Evolutionary conservation across 208 protist genomes (phyloP), one percentile per base, ranked within the genome.

Genomic region (Trypanosoma cruzi): DNA sequence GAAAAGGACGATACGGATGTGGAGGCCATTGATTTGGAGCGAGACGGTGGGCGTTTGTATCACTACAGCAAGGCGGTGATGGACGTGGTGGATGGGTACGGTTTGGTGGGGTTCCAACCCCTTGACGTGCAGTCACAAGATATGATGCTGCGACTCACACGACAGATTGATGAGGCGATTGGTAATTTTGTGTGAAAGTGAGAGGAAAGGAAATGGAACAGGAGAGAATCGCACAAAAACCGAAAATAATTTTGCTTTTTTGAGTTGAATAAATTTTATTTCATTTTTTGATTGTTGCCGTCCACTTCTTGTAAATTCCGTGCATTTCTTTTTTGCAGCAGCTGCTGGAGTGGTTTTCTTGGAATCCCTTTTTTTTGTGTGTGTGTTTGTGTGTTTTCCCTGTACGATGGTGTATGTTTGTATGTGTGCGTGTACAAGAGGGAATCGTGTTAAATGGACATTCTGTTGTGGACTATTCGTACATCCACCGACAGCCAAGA

Each of bases 71-170:
- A 73, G 50, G 72, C 93, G 6, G 40, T 99, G 6, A 86, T 94
- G 76, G 84, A 89, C 14, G 82, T 99, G 2, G 81, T 99, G 6
- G 92, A 98, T 22, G 98, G 98, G 61, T 99, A 96, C 73, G 84
- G 82, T 20, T 81, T 99, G 1, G 88, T 99, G 14, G 84, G 81
- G 14, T 99, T 98, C 73, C 52, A 86, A 13, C 93, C 96, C 13
- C 68, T 99, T 1, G 88, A 90, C 59, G 86, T 96, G 16, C 84
- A 96, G 62, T 86, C 78, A 13, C 82, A 92, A 62, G 83, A 92
- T 28, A 92, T 96, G 90, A 96, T 96, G 90, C 69, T 92, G 61
- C 75, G 73, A 4, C 60, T 96, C 36, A 96, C 90, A 0, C 87
- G 86, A 50, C 79, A 93, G 64, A 85, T 96, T 29, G 90, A 96